Conservation (phyloP, 768 basidiomycete genomes). For the Naganishia onofrii region DNA sequence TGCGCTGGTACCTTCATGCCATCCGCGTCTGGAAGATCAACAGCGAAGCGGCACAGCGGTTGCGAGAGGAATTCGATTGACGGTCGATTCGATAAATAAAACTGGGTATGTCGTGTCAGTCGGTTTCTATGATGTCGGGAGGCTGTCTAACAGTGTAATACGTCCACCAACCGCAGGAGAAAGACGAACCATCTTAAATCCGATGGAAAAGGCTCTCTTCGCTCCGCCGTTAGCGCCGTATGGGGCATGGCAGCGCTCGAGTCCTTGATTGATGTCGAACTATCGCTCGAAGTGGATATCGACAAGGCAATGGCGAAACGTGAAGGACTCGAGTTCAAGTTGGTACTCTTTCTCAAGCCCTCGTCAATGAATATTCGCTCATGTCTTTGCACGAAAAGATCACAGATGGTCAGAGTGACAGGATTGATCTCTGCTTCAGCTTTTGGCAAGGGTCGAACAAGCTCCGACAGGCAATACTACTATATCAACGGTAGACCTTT, state of each 20-base stretch:
- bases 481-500: constrained; percentile 91
- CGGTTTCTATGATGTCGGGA: constrained; percentile 5
- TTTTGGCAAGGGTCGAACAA: constrained; percentile 69
- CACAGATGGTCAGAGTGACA: constrained; percentile 58
- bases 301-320: constrained; percentile 60
- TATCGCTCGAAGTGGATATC: constrained; percentile 67
- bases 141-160: background rate
- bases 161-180: constrained; percentile 43
- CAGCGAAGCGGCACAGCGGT: constrained; percentile 39
- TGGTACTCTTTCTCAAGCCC: constrained; percentile 23
- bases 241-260: constrained; percentile 83
- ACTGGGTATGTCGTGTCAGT: constrained; percentile 59
- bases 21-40: constrained; percentile 30
- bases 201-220: constrained; percentile 63
- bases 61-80: constrained; percentile 66
- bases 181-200: constrained; percentile 67
- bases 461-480: constrained; percentile 84
- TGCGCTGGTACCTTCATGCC: constrained; percentile 69
- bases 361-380: background rate
- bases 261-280: constrained; percentile 68
- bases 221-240: constrained; percentile 66
- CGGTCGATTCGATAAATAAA: constrained; percentile 66
- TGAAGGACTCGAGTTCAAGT: constrained; percentile 51
- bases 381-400: constrained; percentile 34
- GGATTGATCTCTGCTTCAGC: constrained; percentile 83